Base-by-base conservation (phyloP, 2,329 filamentous ascomycete species). In the Aspergillus texensis region DNA sequence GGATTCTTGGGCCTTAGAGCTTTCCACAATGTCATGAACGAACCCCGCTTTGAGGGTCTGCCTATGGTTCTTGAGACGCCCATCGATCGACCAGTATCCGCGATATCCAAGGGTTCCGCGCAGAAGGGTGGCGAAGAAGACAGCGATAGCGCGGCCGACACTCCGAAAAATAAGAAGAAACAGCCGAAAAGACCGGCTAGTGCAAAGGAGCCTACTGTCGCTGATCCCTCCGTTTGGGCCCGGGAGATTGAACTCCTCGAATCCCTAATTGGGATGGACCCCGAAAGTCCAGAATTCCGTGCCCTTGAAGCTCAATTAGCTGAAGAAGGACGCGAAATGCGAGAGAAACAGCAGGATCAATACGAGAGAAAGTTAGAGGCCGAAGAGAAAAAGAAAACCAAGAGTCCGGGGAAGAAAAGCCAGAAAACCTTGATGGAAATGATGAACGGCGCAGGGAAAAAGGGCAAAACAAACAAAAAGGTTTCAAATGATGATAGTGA, bases 21-120 rank as follows among this genome's bases (percentile, higher is more conserved):
- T 2, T 99, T 99, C 78, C 92, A 97, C 80, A 92, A 89, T 74
- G 81, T 99, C 64, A 90, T 98, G 83, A 98, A 98, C 77, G 88
- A 93, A 72, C 82, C 85, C 30, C 83, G 87, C 1, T 91, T 98
- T 64, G 86, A 91, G 69, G 88, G 88, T 30, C 79, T 97, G 71
- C 95, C 95, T 4, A 93, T 99, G 88, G 89, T 99, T 2, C 85
- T 99, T 9, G 95, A 99, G 82, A 99, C 95, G n/a, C 95, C 95
- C 6, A 94, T 95, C 66, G 92, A 96, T 65, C 84, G 85, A 43
- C 86, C 87, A 53, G 52, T 66, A 67, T 34, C 57, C 19, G 67
- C 70, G 54, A 57, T 62, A 3, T 58, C 57, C 6, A 64, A 58
- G 3, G 62, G 65, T 39, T 67, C 71, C 8, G 67, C n/a, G 4